These are phyloP conservation scores for Leptoxyphium fumago DNA, from an alignment of 2,329 filamentous ascomycete genomes.

Conservation along the genomic window DNA sequence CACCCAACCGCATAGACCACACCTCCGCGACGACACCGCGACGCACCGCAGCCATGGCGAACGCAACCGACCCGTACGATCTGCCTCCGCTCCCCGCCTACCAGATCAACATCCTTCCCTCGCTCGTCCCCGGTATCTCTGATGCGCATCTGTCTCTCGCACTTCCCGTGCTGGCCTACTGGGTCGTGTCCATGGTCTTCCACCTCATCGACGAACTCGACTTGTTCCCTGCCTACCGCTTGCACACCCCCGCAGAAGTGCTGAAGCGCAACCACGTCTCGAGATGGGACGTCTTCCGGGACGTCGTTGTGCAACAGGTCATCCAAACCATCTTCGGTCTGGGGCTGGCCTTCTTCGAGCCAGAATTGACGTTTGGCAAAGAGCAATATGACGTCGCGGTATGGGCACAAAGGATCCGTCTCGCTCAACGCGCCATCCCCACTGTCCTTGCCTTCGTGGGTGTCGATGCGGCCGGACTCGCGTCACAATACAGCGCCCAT, in stretches of 20 bases:
- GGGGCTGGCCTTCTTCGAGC: slow-evolving; percentile 56
- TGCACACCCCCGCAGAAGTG: slow-evolving; percentile 91
- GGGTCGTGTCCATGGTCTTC: slow-evolving; percentile 72
- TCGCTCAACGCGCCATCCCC: slow-evolving; percentile 67
- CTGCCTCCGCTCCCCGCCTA: slow-evolving; percentile 81
- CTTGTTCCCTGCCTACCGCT: slow-evolving; percentile 75
- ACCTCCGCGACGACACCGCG: too few species aligned
- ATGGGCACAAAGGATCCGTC: slow-evolving; percentile 71
- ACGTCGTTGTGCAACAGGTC: slow-evolving; percentile 82
- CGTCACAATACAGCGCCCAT: slow-evolving; percentile 56
- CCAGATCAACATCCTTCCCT: slow-evolving; percentile 51
- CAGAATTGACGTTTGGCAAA: slow-evolving; percentile 57
- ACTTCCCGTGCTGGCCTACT: slow-evolving; percentile 73
- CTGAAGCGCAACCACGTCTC: slow-evolving; percentile 73
- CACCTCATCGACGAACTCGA: slow-evolving; percentile 77
- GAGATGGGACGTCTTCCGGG: slow-evolving; percentile 71
- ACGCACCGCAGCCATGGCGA: slow-evolving; percentile 13
- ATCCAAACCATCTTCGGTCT: slow-evolving; percentile 67
- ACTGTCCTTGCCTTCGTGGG: slow-evolving; percentile 55
- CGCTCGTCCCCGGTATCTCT: slow-evolving; percentile 62
- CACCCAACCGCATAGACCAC: too few species aligned
- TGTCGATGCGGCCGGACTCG: slow-evolving; percentile 59
- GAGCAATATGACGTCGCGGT: slow-evolving; percentile 77
- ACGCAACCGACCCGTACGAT: slow-evolving; percentile 38
- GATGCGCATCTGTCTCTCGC: slow-evolving; percentile 68